Evolutionary conservation across 192 early-diverging fungal species (phyloP).

Genomic region (Blastocladiella britannica): DNA sequence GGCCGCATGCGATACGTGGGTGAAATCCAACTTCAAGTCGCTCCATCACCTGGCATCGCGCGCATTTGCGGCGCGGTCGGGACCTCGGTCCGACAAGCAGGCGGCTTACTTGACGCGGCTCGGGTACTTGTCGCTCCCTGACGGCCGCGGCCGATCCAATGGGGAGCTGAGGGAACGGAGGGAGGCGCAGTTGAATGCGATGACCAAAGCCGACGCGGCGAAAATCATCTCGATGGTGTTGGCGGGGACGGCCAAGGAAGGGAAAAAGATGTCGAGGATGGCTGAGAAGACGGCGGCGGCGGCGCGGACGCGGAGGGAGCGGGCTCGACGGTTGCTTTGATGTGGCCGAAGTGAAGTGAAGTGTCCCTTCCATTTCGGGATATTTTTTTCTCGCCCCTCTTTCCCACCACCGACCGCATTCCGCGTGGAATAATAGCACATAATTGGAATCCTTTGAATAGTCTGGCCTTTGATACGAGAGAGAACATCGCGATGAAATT

Average conservation of each 20-base stretch:
- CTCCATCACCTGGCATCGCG: slow-evolving; percentile 4
- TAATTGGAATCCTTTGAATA: no score
- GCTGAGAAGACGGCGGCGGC: slow-evolving; percentile 1
- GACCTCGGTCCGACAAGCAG: slow-evolving; percentile 28
- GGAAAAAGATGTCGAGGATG: slow-evolving; percentile 17
- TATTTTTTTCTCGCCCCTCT: no score
- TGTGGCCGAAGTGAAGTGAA: no score
- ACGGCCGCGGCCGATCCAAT: slow-evolving; percentile 7
- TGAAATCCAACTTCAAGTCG: background rate
- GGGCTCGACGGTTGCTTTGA: no score
- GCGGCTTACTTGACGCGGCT: slow-evolving; percentile 32
- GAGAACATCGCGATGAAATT: background rate
- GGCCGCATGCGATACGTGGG: background rate
- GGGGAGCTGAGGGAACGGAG: background rate
- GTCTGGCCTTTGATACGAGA: no score
- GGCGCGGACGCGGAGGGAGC: slow-evolving; percentile 8
- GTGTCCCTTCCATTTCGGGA: no score
- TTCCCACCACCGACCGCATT: no score
- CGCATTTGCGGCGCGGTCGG: slow-evolving; percentile 12
- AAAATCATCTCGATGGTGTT: slow-evolving; percentile 39
- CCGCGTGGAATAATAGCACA: no score
- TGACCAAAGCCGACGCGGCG: slow-evolving; percentile 46
- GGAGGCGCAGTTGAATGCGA: background rate
- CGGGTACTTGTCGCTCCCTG: slow-evolving; percentile 16
- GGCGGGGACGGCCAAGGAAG: slow-evolving; percentile 26